Base-by-base conservation (phyloP, 495 filamentous ascomycete genomes). In the Pyrenopolyporus hunteri region DNA sequence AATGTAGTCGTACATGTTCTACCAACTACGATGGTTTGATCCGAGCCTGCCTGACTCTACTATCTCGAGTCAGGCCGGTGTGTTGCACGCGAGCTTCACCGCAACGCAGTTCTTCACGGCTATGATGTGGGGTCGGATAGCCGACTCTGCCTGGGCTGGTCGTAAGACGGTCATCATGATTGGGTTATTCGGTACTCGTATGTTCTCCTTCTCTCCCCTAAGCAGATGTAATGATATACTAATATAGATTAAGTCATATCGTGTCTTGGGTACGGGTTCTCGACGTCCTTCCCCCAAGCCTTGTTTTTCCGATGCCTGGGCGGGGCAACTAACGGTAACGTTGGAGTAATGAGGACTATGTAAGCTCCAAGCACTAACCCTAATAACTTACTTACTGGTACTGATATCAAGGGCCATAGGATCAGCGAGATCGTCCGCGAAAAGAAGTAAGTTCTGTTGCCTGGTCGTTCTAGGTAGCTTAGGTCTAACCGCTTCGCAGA, bases 41-140 rank as follows among this genome's bases (percentile, higher is more conserved):
- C 77, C 80, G 40, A 81, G 71, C 29, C 78, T 90, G 14, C 81
- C 87, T 16, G 83, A 87, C 64, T 82, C 87, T 0, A 82, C 83
- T 31, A 90, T 94, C 56, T 84, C 91, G 6, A 83, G 81, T 17
- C 91, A 93, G 62, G 90, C 88, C 2, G 91, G 91, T 43, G 80
- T 93, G 25, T 78, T 96, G 35, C 87, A 90, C 59, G 89, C 87
- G 28, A 84, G 84, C 57, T 96, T 94, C 69, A 90, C 90, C 0
- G 88, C 87, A 4, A 88, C 89, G 5, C 91, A 96, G 75, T 92
- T 92, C 71, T 78, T 90, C 20, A 93, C 91, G 1, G 89, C 89
- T n/a, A 90, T 95, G 71, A 69, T 90, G 17, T 94, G 91, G 91
- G 91, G 91, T 3, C 81, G 88, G 1, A 74, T 88, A 22, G 88